Conservation (phyloP, 495 filamentous ascomycete genomes). For the Saxophila tyrrhenica region DNA sequence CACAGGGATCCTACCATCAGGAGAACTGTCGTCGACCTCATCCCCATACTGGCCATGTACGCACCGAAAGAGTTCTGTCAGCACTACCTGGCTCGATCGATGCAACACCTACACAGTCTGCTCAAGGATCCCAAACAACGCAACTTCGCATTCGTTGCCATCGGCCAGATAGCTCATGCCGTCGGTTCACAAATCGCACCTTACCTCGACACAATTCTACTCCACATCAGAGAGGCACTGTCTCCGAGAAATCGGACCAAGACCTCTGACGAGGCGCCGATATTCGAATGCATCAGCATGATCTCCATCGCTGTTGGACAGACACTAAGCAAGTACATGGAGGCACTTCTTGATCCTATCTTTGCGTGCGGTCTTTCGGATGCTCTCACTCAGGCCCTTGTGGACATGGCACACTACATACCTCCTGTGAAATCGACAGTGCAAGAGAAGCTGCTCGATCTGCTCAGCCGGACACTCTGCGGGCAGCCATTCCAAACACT, state of each 20-base stretch:
- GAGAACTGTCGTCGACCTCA: slow-evolving; percentile 74
- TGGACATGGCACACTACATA: slow-evolving; percentile 98
- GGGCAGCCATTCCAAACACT: slow-evolving; percentile 84
- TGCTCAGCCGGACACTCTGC: slow-evolving; percentile 87
- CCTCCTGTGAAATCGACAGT: slow-evolving; percentile 86
- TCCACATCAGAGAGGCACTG: slow-evolving; percentile 83
- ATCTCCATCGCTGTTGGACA: slow-evolving; percentile 90
- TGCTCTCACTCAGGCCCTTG: slow-evolving; percentile 83
- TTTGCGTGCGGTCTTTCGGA: slow-evolving; percentile 91
- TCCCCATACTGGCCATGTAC: slow-evolving; percentile 88
- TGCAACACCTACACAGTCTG: slow-evolving; percentile 88
- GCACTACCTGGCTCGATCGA: slow-evolving; percentile 83
- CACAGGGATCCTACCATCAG: slow-evolving; percentile 79
- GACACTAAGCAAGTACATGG: slow-evolving; percentile 95
- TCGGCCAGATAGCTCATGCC: slow-evolving; percentile 91
- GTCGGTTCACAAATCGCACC: slow-evolving; percentile 87
- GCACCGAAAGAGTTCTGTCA: slow-evolving; percentile 74
- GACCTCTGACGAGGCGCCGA: slow-evolving; percentile 70
- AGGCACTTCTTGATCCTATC: slow-evolving; percentile 86
- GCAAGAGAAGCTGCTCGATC: slow-evolving; percentile 84
- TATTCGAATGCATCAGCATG: slow-evolving; percentile 97
- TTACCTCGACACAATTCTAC: slow-evolving; percentile 85
- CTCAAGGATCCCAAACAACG: slow-evolving; percentile 93
- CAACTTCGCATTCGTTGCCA: slow-evolving; percentile 84
- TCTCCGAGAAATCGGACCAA: slow-evolving; percentile 70